These are phyloP conservation scores for Dioscorea cayenensis DNA, from an alignment of 116 monocot genomes.

Conservation along the genomic window DNA sequence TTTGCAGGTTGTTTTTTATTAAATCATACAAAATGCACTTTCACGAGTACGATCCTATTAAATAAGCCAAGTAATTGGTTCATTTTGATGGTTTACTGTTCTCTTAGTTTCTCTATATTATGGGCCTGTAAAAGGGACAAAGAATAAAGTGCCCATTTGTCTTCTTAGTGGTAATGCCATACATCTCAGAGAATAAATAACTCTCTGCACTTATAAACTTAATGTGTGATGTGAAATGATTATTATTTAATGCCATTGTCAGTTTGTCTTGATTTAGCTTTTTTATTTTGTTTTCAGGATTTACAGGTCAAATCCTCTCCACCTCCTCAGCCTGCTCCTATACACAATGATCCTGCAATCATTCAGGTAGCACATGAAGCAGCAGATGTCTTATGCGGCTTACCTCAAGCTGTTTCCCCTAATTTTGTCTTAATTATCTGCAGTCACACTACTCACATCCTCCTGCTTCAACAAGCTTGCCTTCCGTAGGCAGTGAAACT, in stretches of 20 bases:
- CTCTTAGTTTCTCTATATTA: too few species aligned
- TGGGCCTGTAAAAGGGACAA: too few species aligned
- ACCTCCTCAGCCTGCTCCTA: constrained; percentile 40
- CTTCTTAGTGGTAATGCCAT: too few species aligned
- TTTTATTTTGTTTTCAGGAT: constrained; percentile 41
- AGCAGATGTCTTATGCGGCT: background rate
- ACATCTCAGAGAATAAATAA: too few species aligned
- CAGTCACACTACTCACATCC: constrained; percentile 77
- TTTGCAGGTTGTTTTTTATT: too few species aligned
- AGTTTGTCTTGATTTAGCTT: background rate
- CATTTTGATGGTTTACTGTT: too few species aligned
- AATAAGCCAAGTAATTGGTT: too few species aligned
- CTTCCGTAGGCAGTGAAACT: constrained; percentile 37
- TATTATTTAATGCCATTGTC: background rate
- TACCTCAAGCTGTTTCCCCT: background rate
- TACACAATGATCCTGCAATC: constrained; percentile 76
- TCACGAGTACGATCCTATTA: too few species aligned
- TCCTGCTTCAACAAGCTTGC: constrained; percentile 28
- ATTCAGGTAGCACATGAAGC: constrained; percentile 47
- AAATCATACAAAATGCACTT: too few species aligned
- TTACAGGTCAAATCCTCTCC: constrained; percentile 79
- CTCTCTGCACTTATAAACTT: too few species aligned
- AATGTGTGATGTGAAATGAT: background rate
- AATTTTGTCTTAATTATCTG: constrained; percentile 4
- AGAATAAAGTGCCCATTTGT: too few species aligned